Base-by-base conservation (phyloP, 164 flowering plant genomes). In the Tinospora cordifolia region DNA sequence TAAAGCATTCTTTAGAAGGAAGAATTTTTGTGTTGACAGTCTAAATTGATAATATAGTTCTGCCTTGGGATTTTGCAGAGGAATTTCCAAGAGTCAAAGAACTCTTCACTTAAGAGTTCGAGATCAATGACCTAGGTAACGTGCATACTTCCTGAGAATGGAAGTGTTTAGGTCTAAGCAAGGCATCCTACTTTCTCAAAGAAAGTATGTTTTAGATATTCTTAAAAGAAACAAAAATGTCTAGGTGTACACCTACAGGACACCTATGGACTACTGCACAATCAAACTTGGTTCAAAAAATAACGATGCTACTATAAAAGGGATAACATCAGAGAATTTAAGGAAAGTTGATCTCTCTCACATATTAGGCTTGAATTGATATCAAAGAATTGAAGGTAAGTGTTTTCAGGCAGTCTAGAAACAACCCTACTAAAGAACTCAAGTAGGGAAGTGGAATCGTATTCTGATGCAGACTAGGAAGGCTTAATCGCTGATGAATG, bases 201-300 rank as follows among this genome's bases (percentile, higher is more conserved):
- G 4, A n/a, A 65, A 65, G 13, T 40, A 65, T 36, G 46, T 65
- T 19, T 7, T 65, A 0, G 68, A 38, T 12, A 13, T 26, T 65
- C n/a, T 26, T 65, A 36, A 36, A 21, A 14, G 67, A 64, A 36
- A 64, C 67, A 34, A 3, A 44, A 8, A 17, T 19, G 17, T 8
- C 36, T 14, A 8, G 41, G 17, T 39, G 47, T 5, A 25, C 38
- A 38, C 49, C 68, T 0, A 1, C 39, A 17, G 68, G 40, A 38
- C 68, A 39, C 68, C 68, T 65, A 65, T 65, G 68, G 68, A 65
- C 11, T 12, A 8, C 8, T 41, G n/a, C n/a, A n/a, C 46, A 8
- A 41, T 41, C 46, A 41, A 41, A 41, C 46, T 41, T 8, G 46
- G 46, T 8, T 8, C 46, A 41, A 41, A 3, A 41, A 12, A 41